Evolutionary conservation across 2,329 filamentous ascomycete genomes (phyloP).

Genomic region (Ceratocystis cacaofunesta): DNA sequence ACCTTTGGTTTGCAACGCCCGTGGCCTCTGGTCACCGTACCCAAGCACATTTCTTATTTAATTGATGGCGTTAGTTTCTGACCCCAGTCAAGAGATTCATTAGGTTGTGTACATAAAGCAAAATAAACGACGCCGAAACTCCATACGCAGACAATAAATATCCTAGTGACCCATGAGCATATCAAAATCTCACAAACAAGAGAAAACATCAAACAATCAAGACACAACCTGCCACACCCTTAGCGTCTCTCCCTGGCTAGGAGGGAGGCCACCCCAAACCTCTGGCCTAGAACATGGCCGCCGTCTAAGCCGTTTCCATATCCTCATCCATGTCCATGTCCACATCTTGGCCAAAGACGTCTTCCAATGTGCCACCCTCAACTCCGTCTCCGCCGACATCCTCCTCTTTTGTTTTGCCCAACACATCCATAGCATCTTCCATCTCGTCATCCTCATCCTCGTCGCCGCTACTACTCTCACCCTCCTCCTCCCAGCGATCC

Average conservation of each 20-base stretch:
- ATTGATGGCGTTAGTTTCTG: no score
- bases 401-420: constrained; percentile 29
- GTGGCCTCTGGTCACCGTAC: no score
- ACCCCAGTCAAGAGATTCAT: no score
- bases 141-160: constrained; percentile 8
- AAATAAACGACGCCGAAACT: constrained; percentile 9
- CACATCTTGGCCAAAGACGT: constrained; percentile 39
- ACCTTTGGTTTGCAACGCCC: no score
- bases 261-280: neutral
- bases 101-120: neutral
- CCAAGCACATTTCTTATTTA: no score
- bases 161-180: neutral
- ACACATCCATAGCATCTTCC: constrained; percentile 34
- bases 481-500: constrained; percentile 40
- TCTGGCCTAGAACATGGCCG: neutral
- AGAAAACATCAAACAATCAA: neutral
- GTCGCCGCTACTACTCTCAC: constrained; percentile 28
- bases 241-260: neutral
- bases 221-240: neutral
- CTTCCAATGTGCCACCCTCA: constrained; percentile 37
- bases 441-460: constrained; percentile 29
- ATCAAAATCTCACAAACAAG: constrained; percentile 2
- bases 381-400: constrained; percentile 33
- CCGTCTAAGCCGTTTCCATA: constrained; percentile 4
- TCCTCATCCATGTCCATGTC: constrained; percentile 45